Evolutionary conservation across 2,329 filamentous ascomycete genomes (phyloP), one percentile per base, ranked within the genome.

Genomic region (Fusarium sp.): DNA sequence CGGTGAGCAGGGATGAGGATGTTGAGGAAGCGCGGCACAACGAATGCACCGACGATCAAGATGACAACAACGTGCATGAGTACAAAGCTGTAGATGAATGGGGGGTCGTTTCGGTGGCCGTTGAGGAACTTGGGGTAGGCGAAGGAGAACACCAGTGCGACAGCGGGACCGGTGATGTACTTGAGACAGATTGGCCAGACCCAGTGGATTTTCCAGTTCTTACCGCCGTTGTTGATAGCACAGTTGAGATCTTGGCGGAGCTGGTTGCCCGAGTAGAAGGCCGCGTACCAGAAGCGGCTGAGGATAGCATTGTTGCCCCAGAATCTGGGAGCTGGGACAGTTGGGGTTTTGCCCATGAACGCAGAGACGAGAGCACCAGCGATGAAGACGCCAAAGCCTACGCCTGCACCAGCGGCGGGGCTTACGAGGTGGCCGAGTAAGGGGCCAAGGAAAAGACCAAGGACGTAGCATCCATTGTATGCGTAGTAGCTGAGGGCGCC

Each of bases 261-360:
- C 77, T 86, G 84, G 67, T 86, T 83, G 50, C 83, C 83, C 4
- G 84, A 86, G 73, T 87, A 87, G 56, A 85, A 85, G 0, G 76
- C 74, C 35, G 85, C 68, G 51, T 82, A 87, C 82, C 84, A 87
- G 54, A 86, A 81, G 7, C 78, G 79, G 43, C 75, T 75, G 0
- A 80, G 46, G 13, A 81, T 65, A 0, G 62, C n/a, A 30, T 78
- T 83, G 1, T 67, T 68, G 0, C 76, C 76, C 78, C 81, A 86
- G 70, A 85, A 81, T 0, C 76, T 68, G 0, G 83, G 76, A 6
- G 82, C 81, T 26, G 67, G 64, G 17, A 74, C 56, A 13, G 76
- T 68, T 0, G 84, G 83, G 1, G 75, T 78, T 39, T 76, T 79
- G 1, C 81, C 78, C 5, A 83, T 55, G 2, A 80, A 14, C 0